Base-by-base conservation (phyloP, 306 rosid genomes). In the Quercus variabilis region DNA sequence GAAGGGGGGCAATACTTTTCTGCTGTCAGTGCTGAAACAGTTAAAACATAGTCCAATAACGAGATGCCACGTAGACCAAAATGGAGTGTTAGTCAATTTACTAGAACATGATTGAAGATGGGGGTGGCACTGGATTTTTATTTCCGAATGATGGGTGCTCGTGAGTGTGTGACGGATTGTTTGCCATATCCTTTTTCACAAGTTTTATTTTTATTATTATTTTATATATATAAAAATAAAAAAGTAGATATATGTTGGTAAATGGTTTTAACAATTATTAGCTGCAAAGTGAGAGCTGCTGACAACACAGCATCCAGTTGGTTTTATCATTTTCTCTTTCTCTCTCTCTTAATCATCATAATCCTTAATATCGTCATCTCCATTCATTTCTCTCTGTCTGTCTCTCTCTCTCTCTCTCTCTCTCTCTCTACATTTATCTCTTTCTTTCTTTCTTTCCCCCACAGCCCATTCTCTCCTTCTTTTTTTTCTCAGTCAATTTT, bases 231-330 rank as follows among this genome's bases (percentile, higher is more conserved):
- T 62, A 23, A 6, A 2, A 60, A 35, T 8, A 38, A 38, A 7
- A 41, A 5, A 28, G 43, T 28, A 63, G 69, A 63, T 63, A 63
- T 68, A 49, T 35, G 52, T 35, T 38, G 52, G 26, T 33, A 68
- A 68, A 68, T 68, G 70, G 78, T 63, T 76, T 55, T 71, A 74
- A 60, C 86, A 86, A 86, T 80, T 74, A 83, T 86, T 80, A 77
- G 85, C 86, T 55, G 76, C 87, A 83, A 83, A 86, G 83, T 82
- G 74, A 83, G 88, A 74, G 84, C 85, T 75, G 85, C 85, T 83
- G 87, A 77, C 89, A 83, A 77, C 81, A 84, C 83, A 70, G 82
- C 87, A 80, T 73, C 81, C 63, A 43, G 55, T 69, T 31, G 57
- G 57, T 64, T 78, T 68, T 81, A 58, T 74, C 76, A 64, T 74